Evolutionary conservation across 2,329 filamentous ascomycete species (phyloP).

Genomic region (Tolypocladium ophioglossoides): DNA sequence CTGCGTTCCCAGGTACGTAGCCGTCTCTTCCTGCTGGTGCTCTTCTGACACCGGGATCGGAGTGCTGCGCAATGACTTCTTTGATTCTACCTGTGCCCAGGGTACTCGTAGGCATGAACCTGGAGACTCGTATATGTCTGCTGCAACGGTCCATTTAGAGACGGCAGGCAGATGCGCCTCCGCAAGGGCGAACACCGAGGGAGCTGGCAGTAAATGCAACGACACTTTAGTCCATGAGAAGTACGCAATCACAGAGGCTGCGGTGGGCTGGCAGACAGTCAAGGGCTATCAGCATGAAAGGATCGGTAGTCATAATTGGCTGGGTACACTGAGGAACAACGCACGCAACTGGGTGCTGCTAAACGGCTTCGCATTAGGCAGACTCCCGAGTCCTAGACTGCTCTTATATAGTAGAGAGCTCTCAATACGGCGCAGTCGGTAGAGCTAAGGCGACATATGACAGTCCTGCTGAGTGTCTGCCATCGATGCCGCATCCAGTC

Average conservation of each 20-base stretch:
- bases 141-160: too few species aligned
- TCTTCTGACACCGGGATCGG: too few species aligned
- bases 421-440: neutral
- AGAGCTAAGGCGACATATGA: neutral
- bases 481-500: neutral
- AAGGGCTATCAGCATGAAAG: neutral
- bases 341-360: neutral
- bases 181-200: too few species aligned
- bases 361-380: neutral
- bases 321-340: neutral
- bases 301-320: neutral
- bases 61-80: too few species aligned
- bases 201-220: too few species aligned
- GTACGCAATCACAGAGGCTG: neutral
- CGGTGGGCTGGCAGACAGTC: too few species aligned
- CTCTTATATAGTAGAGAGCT: neutral
- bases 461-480: neutral
- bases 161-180: too few species aligned
- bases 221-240: neutral
- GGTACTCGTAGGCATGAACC: too few species aligned
- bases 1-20: too few species aligned
- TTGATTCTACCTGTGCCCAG: too few species aligned
- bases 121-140: too few species aligned
- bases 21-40: too few species aligned
- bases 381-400: neutral